phyloP scores from a whole-genome alignment of 1,284 basidiomycete genomes.

The Trichosporon sp. region DNA sequence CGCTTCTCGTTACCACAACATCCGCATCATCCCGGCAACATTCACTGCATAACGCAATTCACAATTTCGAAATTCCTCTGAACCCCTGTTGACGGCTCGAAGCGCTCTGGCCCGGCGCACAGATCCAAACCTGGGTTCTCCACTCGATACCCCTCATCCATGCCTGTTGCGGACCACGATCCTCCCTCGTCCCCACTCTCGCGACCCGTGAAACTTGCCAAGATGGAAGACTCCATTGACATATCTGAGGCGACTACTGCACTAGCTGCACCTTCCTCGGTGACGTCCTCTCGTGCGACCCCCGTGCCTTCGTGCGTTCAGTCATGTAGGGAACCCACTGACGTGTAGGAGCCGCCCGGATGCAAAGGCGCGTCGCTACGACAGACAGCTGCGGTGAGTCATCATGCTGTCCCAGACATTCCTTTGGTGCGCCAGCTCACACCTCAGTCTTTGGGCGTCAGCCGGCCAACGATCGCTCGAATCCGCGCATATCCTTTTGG shows the following conservation, averaged over 20 bases:
- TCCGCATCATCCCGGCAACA: background rate
- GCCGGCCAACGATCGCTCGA: constrained; percentile 92
- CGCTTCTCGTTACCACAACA: background rate
- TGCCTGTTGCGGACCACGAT: constrained; percentile 19
- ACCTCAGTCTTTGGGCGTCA: constrained; percentile 83
- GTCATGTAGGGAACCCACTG: background rate
- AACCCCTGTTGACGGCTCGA: constrained; percentile 14
- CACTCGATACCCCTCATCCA: constrained; percentile 18
- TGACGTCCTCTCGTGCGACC: constrained; percentile 28
- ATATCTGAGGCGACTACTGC: constrained; percentile 42
- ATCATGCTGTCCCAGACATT: no score
- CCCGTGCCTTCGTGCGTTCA: constrained; percentile 28
- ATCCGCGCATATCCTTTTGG: constrained; percentile 74
- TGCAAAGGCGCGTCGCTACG: constrained; percentile 82
- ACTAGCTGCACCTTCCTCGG: constrained; percentile 18
- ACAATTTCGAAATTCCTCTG: background rate
- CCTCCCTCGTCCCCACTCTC: constrained; percentile 18
- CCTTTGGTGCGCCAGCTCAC: background rate
- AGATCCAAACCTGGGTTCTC: constrained; percentile 17
- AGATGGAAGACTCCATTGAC: constrained; percentile 53
- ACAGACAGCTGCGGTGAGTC: constrained; percentile 80
- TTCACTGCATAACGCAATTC: background rate
- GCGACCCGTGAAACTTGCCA: constrained; percentile 41
- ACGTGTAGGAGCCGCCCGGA: constrained; percentile 64
- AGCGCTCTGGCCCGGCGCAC: constrained; percentile 19